Evolutionary conservation across 225 moss, liverwort and hornwort species (phyloP).

Genomic region (Sphagnum contortum): DNA sequence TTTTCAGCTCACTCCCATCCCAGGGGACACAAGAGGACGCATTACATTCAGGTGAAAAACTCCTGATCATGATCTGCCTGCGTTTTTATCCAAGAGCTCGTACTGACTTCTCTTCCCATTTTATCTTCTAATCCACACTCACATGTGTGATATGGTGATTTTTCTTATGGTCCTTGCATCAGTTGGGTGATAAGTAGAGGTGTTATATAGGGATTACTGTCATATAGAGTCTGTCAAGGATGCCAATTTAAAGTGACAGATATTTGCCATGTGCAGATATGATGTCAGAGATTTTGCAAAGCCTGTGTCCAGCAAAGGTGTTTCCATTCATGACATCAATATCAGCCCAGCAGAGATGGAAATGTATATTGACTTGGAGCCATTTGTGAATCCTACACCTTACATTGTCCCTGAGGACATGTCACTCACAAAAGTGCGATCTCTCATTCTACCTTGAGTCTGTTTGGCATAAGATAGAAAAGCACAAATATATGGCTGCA

Average conservation of each 20-base stretch:
- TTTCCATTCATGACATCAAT: conserved; percentile 70
- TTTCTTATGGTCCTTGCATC: no score
- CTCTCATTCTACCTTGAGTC: neutral
- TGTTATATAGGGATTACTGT: neutral
- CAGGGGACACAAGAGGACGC: conserved; percentile 41
- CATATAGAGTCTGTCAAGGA: neutral
- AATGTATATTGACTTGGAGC: conserved; percentile 90
- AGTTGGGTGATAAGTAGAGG: neutral
- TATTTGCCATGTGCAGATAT: conserved; percentile 35
- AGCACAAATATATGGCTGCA: no score
- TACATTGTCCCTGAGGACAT: conserved; percentile 94
- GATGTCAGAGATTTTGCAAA: conserved; percentile 90
- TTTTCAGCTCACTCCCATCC: conserved; percentile 59
- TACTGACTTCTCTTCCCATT: neutral
- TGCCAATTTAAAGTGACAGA: neutral
- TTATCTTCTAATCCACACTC: no score
- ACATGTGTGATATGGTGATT: no score
- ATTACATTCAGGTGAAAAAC: conserved; percentile 48
- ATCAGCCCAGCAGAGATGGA: conserved; percentile 82
- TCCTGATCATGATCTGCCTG: neutral
- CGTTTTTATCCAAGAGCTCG: neutral
- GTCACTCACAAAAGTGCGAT: conserved; percentile 87
- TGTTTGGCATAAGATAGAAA: neutral
- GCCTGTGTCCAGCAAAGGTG: conserved; percentile 95
- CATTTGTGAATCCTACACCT: conserved; percentile 92